Evolutionary conservation across 1,284 basidiomycete species (phyloP).

Genomic region (Dichomitus squalens): DNA sequence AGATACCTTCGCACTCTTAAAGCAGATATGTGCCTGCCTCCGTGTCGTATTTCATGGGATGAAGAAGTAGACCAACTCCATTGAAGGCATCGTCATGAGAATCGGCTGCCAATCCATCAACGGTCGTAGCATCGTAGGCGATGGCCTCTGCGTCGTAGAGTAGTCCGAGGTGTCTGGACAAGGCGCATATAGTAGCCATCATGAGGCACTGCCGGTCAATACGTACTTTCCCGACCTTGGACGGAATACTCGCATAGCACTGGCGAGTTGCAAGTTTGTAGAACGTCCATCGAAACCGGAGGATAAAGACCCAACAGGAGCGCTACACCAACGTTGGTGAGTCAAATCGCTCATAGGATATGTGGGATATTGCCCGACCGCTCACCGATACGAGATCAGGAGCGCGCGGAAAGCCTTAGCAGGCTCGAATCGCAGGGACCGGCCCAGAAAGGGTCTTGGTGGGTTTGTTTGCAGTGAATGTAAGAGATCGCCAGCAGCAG

Average conservation of each 20-base stretch:
- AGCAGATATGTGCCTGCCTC: slow-evolving; percentile 43
- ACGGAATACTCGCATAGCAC: slow-evolving; percentile 52
- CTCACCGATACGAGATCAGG: slow-evolving; percentile 72
- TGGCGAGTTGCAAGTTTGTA: slow-evolving; percentile 44
- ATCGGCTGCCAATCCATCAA: background rate
- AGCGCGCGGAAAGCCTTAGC: slow-evolving; percentile 77
- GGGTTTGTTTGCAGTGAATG: slow-evolving; percentile 54
- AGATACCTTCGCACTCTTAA: background rate
- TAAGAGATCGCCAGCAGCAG: slow-evolving; percentile 60
- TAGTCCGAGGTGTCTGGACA: slow-evolving; percentile 52
- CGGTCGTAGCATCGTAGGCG: slow-evolving; percentile 11
- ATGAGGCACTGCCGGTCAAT: background rate
- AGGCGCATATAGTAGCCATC: slow-evolving; percentile 1
- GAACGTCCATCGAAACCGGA: background rate
- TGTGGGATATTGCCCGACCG: background rate
- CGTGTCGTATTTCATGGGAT: slow-evolving; percentile 58
- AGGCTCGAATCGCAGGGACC: slow-evolving; percentile 70
- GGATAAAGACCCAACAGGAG: background rate
- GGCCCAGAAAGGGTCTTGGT: slow-evolving; percentile 66
- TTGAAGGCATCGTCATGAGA: slow-evolving; percentile 28
- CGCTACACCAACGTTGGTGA: background rate
- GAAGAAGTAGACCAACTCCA: slow-evolving; percentile 47
- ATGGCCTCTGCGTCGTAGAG: slow-evolving; percentile 58
- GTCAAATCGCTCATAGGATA: background rate
- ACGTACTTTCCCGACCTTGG: slow-evolving; percentile 48